Evolutionary conservation across 78 protist genomes (phyloP).

Genomic region (slime mould (Dictyostelium discoideum)): dicty_2.7 NC_007090.3:3160001-3160500

Average conservation of each 20-base stretch:
- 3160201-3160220: background rate
- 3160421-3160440: background rate
- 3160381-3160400: slow-evolving; percentile 5
- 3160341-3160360: slow-evolving; percentile 6
- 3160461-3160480: background rate
- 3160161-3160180: background rate
- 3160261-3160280: background rate
- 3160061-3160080: background rate
- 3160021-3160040: background rate
- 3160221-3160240: background rate
- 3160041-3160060: background rate
- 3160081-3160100: background rate
- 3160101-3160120: background rate
- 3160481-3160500: background rate
- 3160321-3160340: background rate
- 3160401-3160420: background rate
- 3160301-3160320: background rate
- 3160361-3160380: background rate
- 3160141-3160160: slow-evolving; percentile 20
- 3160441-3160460: background rate
- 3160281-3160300: background rate
- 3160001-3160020: background rate
- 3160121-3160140: slow-evolving; percentile 10
- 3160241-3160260: background rate
- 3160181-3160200: background rate